Conservation (phyloP, 1,139 yeast genomes). For the Meyerozyma elateridarum region DNA sequence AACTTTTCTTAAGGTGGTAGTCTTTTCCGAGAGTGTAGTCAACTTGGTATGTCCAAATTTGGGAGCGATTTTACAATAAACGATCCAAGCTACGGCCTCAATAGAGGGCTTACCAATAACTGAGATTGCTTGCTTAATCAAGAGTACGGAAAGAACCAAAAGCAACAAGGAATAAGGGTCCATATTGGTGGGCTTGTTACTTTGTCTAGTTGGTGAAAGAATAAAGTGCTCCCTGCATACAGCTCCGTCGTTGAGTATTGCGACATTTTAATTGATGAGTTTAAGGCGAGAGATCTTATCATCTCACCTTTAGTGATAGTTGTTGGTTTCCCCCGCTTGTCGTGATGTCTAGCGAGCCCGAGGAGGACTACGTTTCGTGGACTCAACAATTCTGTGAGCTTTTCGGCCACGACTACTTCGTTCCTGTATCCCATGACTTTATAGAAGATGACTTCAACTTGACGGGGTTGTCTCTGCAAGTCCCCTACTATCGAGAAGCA, state of each 20-base stretch:
- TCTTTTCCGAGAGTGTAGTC: constrained; percentile 31
- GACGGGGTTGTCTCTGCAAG: constrained; percentile 81
- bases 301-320: too few relatives aligned
- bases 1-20: constrained; percentile 43
- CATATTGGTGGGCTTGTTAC: too few relatives aligned
- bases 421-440: constrained; percentile 87
- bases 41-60: constrained; percentile 27
- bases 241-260: too few relatives aligned
- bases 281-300: too few relatives aligned
- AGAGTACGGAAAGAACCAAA: constrained; percentile 26
- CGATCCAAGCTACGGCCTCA: constrained; percentile 36
- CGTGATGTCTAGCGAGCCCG: constrained; percentile 40
- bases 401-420: constrained; percentile 90
- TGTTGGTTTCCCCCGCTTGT: too few relatives aligned
- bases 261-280: too few relatives aligned
- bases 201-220: too few relatives aligned
- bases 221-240: too few relatives aligned
- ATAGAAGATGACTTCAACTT: constrained; percentile 95
- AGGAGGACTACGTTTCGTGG: constrained; percentile 79
- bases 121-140: constrained; percentile 26
- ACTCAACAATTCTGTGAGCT: constrained; percentile 81
- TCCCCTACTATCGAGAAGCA: constrained; percentile 90
- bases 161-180: constrained; percentile 15
- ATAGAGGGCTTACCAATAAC: constrained; percentile 32
- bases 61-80: constrained; percentile 33